These are phyloP conservation scores for Hypomyces rosellus DNA, from an alignment of 2,329 filamentous ascomycete species.

Conservation along the genomic window DNA sequence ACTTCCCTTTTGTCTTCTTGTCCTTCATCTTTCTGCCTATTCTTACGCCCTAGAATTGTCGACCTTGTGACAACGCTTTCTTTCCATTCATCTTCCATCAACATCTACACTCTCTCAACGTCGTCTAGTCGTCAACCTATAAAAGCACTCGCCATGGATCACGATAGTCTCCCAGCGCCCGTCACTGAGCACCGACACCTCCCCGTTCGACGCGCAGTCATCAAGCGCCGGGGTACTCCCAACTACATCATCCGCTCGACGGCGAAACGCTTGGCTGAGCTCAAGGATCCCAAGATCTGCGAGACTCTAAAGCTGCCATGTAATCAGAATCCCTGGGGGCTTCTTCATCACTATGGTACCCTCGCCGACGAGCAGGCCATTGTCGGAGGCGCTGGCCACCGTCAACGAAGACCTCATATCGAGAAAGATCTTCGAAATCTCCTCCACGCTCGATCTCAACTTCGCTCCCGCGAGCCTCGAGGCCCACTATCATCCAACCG, in stretches of 20 bases:
- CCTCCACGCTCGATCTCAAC: background rate
- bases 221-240: constrained; percentile 16
- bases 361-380: constrained; percentile 1
- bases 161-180: constrained; percentile 1
- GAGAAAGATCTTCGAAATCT: constrained; percentile 8
- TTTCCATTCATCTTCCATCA: background rate
- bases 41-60: background rate
- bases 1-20: background rate
- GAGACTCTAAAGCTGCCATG: background rate
- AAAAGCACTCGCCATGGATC: constrained; percentile 7
- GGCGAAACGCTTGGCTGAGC: constrained; percentile 10
- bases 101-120: background rate
- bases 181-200: constrained; percentile 6
- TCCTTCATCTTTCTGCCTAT: background rate
- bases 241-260: constrained; percentile 27
- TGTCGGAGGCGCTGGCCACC: background rate
- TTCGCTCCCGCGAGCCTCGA: background rate
- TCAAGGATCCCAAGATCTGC: constrained; percentile 4
- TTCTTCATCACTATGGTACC: background rate
- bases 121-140: constrained; percentile 1
- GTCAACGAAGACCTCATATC: constrained; percentile 4
- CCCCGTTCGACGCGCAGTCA: constrained; percentile 10
- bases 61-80: background rate
- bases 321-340: too few relatives aligned
- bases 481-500: constrained; percentile 1